A percentile compares a stretch with the other conserved stretches of the same genome.
These are phyloP conservation scores for Debaryomyces nepalensis DNA, from an alignment of 1,139 yeast genomes.

Conservation along the genomic window DNA sequence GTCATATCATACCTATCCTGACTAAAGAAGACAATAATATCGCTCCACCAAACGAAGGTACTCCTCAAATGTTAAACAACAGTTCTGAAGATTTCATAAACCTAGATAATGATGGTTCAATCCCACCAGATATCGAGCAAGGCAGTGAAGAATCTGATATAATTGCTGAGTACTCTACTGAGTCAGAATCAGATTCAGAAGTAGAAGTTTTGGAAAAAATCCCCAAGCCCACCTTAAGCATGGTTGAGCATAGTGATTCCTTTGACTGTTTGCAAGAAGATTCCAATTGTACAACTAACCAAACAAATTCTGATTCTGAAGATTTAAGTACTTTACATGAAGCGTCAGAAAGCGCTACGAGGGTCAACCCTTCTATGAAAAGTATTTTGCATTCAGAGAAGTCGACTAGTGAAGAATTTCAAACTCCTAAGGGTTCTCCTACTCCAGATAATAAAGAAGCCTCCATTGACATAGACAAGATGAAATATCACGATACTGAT, in stretches of 20 bases:
- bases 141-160: slow-evolving; percentile 3
- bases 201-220: background rate
- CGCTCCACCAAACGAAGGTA: no score
- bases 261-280: background rate
- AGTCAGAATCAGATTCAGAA: slow-evolving; percentile 7
- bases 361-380: background rate
- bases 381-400: background rate
- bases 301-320: background rate
- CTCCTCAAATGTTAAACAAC: no score
- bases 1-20: no score
- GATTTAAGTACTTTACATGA: slow-evolving; percentile 9
- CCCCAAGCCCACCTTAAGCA: background rate
- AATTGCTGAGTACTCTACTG: slow-evolving; percentile 5
- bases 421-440: slow-evolving; percentile 7
- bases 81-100: no score
- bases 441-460: background rate
- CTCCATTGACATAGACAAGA: background rate
- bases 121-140: background rate
- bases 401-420: slow-evolving; percentile 8
- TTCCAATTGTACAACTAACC: background rate
- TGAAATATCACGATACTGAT: background rate
- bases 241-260: slow-evolving; percentile 1
- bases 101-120: no score
- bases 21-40: no score
- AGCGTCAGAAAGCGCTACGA: background rate